Evolutionary conservation across 1,139 yeast genomes (phyloP).

Genomic region (Wickerhamiella infanticola): DNA sequence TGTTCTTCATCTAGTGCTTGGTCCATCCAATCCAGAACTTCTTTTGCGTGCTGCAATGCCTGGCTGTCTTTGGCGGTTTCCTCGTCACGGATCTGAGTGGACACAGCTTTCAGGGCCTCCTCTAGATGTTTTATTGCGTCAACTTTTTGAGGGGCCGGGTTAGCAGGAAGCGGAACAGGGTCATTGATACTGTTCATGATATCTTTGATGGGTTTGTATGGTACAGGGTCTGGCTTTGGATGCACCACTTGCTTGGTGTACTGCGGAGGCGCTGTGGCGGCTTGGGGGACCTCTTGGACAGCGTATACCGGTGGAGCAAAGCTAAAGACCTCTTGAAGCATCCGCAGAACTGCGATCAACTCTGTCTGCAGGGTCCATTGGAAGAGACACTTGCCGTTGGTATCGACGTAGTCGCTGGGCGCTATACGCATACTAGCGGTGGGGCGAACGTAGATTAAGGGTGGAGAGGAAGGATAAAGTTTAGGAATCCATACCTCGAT

Average conservation of each 20-base stretch:
- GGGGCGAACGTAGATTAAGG: conserved; percentile 46
- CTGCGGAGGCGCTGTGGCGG: conserved; percentile 7
- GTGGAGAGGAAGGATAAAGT: conserved; percentile 47
- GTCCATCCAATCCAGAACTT: conserved; percentile 20
- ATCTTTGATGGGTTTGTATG: conserved; percentile 1
- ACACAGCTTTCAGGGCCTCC: conserved; percentile 8
- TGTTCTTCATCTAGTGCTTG: conserved; percentile 20
- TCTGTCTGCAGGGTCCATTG: conserved; percentile 3
- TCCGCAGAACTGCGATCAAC: conserved; percentile 27
- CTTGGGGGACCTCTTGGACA: background rate
- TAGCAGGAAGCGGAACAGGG: conserved; percentile 16
- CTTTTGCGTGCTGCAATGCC: conserved; percentile 14
- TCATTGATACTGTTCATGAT: conserved; percentile 4
- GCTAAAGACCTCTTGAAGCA: conserved; percentile 30
- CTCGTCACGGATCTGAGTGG: conserved; percentile 12
- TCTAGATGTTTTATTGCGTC: conserved; percentile 17
- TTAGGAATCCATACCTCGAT: conserved; percentile 66
- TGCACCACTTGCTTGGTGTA: conserved; percentile 18
- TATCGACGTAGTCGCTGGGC: conserved; percentile 56
- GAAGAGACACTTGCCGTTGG: conserved; percentile 51
- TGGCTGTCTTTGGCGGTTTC: conserved; percentile 19
- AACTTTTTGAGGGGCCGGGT: conserved; percentile 26
- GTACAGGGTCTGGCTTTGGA: conserved; percentile 1
- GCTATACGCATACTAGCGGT: conserved; percentile 33
- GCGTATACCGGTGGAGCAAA: conserved; percentile 39